phyloP scores from a whole-genome alignment of 1,284 basidiomycete genomes.

The Puccinia novopanici region DNA sequence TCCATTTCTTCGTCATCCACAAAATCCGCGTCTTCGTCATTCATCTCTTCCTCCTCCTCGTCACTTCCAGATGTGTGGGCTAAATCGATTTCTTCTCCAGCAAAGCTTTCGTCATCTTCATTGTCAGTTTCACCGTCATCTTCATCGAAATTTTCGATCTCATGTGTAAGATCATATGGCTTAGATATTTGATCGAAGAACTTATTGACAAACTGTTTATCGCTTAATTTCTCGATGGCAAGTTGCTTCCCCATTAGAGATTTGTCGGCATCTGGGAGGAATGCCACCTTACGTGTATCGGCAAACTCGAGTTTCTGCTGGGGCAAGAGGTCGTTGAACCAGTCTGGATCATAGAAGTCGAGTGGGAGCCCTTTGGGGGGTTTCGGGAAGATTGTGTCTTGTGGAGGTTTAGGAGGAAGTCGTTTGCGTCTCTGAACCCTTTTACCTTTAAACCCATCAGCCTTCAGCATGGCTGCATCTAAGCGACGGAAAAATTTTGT shows the following conservation, averaged over 20 bases:
- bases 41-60: not conserved
- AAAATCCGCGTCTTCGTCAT: not conserved
- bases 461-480: not conserved
- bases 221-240: not conserved
- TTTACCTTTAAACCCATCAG: not conserved
- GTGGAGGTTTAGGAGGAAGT: not conserved
- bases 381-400: not conserved
- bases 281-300: not conserved
- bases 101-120: conserved; percentile 9
- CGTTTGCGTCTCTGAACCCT: conserved; percentile 5
- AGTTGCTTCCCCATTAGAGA: not conserved
- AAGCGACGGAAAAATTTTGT: not conserved
- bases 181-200: not conserved
- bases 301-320: not conserved
- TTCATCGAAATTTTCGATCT: conserved; percentile 1
- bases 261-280: conserved; percentile 1
- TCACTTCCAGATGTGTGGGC: not conserved
- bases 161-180: conserved; percentile 18
- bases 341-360: conserved; percentile 15
- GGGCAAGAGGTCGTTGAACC: conserved; percentile 16
- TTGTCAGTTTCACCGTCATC: not conserved
- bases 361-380: conserved; percentile 14
- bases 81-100: not conserved
- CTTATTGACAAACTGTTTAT: not conserved
- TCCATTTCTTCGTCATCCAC: not conserved